Evolutionary conservation across 768 basidiomycete genomes (phyloP), one percentile per base, ranked within the genome.

Genomic region (Agrocybe chaxingu): DNA sequence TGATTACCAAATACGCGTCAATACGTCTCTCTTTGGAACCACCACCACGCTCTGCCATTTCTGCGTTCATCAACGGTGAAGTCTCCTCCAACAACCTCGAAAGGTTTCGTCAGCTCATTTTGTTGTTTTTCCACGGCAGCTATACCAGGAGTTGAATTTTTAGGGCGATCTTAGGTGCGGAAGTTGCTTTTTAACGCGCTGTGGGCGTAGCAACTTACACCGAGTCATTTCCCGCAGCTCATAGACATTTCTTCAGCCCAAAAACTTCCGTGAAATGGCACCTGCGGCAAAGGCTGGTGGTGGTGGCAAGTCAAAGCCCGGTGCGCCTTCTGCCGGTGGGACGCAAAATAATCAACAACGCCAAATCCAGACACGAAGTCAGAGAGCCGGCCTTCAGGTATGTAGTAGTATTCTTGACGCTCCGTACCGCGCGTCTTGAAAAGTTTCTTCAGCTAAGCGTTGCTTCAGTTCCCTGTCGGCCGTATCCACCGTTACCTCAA

Each of bases 401-500:
- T 45, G 70, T 55, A 30, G 5, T 24, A 5, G 24, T 24, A 24
- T 24, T 24, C 24, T 24, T 24, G 24, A 24, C 24, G 24, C 24
- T 5, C 7, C 45, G 29, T 48, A 10, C 16, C 31, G 30, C 11
- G 35, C 52, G 10, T 40, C 38, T 29, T 37, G 13, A 44, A 11
- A 24, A 29, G 31, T 42, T 33, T 32, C 32, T 30, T 30, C 48
- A 16, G 16, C 31, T 32, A 11, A 9, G 39, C 31, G 8, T 13
- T 42, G 12, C 38, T 12, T 0, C 59, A 94, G 92, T 97, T 97
- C 69, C 93, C 94, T 34, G 95, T 97, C 40, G 93, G 94, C 45
- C 94, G 94, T 91, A 94, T 97, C 50, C 95, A 98, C 66, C 83
- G 95, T 74, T 96, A 91, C 71, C 72, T 97, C 57, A 94, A 97